Evolutionary conservation across 148 eudicot species (phyloP).

Genomic region (Persicaria tinctoria): DNA sequence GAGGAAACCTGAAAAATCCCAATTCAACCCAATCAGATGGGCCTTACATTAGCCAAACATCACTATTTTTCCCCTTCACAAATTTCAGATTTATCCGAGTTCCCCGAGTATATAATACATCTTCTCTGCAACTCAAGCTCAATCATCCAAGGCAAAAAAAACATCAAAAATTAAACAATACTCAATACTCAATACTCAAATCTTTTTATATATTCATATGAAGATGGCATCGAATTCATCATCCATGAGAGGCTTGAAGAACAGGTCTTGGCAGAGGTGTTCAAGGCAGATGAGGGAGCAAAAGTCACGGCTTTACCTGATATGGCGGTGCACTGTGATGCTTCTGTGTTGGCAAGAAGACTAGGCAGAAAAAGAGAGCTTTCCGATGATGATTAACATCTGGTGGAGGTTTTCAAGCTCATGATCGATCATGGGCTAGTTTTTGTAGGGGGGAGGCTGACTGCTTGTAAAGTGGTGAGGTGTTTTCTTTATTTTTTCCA

Average conservation of each 20-base stretch:
- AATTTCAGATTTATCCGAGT: neutral
- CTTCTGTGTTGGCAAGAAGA: constrained; percentile 1
- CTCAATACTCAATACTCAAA: neutral
- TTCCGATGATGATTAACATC: neutral
- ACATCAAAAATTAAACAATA: neutral
- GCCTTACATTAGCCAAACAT: neutral
- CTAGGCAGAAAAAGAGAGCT: neutral
- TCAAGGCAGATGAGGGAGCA: neutral
- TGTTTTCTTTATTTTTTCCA: neutral
- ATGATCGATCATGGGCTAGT: neutral
- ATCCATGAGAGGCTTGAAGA: constrained; percentile 1
- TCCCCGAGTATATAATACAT: neutral
- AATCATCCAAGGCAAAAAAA: neutral
- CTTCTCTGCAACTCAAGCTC: neutral
- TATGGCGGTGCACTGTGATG: neutral
- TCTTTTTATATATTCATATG: neutral
- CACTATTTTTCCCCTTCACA: neutral
- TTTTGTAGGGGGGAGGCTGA: neutral
- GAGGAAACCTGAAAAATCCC: neutral
- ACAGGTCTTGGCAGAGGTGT: neutral
- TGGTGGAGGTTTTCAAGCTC: neutral
- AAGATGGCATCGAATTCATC: neutral
- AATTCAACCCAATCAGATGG: neutral
- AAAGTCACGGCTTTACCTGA: neutral
- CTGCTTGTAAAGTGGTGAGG: neutral